Percentiles rank a stretch among this genome's conserved stretches.
These are phyloP conservation scores for Lactarius quietus DNA, from an alignment of 768 basidiomycete species.

Conservation along the genomic window DNA sequence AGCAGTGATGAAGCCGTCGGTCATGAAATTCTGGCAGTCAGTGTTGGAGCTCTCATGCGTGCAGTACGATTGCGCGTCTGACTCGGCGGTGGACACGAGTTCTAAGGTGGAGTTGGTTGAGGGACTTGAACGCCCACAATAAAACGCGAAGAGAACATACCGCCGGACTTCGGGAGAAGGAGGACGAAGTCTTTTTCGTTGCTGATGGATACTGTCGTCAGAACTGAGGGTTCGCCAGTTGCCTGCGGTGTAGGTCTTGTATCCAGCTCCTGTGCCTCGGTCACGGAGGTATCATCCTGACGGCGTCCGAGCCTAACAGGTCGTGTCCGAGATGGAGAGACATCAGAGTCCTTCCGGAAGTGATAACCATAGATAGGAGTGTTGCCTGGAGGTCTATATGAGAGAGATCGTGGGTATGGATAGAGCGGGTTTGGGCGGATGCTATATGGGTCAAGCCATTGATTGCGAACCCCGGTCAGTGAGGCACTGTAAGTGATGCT, in stretches of 20 bases:
- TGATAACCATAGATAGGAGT: background rate
- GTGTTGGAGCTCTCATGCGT: slow-evolving; percentile 30
- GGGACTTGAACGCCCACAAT: background rate
- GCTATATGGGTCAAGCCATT: slow-evolving; percentile 26
- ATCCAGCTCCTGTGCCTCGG: slow-evolving; percentile 20
- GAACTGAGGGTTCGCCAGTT: slow-evolving; percentile 34
- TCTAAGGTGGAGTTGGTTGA: slow-evolving; percentile 28
- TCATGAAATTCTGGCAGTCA: slow-evolving; percentile 33
- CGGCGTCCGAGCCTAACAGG: background rate
- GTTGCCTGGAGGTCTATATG: background rate
- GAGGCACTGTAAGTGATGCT: slow-evolving; percentile 5
- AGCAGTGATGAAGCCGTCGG: slow-evolving; percentile 39
- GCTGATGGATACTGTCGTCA: slow-evolving; percentile 38
- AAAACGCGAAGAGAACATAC: slow-evolving; percentile 27
- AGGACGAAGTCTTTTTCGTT: slow-evolving; percentile 35
- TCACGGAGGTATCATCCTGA: background rate
- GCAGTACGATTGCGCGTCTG: slow-evolving; percentile 38
- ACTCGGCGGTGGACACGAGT: slow-evolving; percentile 40
- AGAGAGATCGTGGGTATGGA: slow-evolving; percentile 11
- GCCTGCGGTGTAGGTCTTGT: slow-evolving; percentile 40
- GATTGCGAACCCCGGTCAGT: slow-evolving; percentile 11
- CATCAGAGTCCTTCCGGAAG: background rate
- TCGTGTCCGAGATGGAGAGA: slow-evolving; percentile 15
- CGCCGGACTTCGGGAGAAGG: slow-evolving; percentile 36
- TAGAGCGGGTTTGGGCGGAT: slow-evolving; percentile 23